phyloP scores from a whole-genome alignment of 129 eudicot species.

The Chrysanthemum lavandulifolium region DNA sequence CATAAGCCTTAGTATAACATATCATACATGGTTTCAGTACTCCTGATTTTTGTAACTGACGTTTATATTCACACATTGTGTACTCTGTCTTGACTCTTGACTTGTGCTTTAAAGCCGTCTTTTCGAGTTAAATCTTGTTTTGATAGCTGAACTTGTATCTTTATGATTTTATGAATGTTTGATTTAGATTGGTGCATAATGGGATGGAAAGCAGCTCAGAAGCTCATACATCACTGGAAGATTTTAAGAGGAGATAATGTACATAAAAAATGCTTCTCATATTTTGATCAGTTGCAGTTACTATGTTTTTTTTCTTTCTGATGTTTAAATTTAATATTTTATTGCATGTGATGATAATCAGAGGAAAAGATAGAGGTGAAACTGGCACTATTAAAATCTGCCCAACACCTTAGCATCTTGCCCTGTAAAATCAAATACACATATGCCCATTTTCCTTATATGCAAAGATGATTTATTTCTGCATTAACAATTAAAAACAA shows the following conservation, averaged over 20 bases:
- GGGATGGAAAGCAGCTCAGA: constrained; percentile 99
- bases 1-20: too few relatives aligned
- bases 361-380: constrained; percentile 92
- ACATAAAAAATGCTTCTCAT: constrained; percentile 12
- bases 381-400: constrained; percentile 51
- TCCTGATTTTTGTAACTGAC: too few relatives aligned
- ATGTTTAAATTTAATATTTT: background rate
- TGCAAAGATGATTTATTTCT: too few relatives aligned
- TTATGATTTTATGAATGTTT: constrained; percentile 10
- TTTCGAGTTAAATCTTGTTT: background rate
- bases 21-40: too few relatives aligned
- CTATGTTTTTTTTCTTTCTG: background rate
- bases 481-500: too few relatives aligned
- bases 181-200: constrained; percentile 33
- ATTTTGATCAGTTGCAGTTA: background rate
- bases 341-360: constrained; percentile 84
- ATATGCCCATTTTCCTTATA: too few relatives aligned
- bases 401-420: too few relatives aligned
- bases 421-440: too few relatives aligned
- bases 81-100: too few relatives aligned
- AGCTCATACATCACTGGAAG: constrained; percentile 90
- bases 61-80: too few relatives aligned
- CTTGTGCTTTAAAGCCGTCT: too few relatives aligned
- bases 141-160: background rate
- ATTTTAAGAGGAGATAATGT: constrained; percentile 94